Evolutionary conservation across 352 stramenopile species (phyloP).

Genomic region (Pythium guiyangense): DNA sequence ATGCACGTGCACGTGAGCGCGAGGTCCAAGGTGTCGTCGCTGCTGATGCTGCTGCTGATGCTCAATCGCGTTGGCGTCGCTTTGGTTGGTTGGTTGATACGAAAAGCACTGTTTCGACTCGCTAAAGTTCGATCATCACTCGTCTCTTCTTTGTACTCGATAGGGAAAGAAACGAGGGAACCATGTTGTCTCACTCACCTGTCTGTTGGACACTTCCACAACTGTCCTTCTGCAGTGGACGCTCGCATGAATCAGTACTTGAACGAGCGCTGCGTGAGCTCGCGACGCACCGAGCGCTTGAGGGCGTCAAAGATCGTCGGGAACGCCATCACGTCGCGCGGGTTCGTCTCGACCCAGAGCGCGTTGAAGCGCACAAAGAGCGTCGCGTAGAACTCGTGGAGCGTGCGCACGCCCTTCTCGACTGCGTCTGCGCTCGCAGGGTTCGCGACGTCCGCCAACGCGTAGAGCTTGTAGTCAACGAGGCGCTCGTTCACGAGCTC

Average conservation of each 20-base stretch:
- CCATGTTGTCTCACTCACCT: not conserved
- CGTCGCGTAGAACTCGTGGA: constrained; percentile 77
- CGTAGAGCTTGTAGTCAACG: constrained; percentile 73
- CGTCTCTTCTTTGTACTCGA: not conserved
- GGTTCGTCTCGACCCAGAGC: constrained; percentile 77
- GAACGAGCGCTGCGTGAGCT: constrained; percentile 60
- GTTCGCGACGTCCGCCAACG: constrained; percentile 14
- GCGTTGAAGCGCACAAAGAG: constrained; percentile 85
- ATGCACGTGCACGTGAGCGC: not conserved
- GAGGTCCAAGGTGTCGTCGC: not conserved
- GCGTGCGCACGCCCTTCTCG: constrained; percentile 28
- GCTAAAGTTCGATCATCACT: constrained; percentile 4
- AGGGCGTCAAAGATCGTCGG: constrained; percentile 78
- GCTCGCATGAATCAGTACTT: constrained; percentile 32
- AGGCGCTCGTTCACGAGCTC: constrained; percentile 72
- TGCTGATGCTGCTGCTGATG: constrained; percentile 9
- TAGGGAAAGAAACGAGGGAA: not conserved
- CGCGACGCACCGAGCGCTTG: constrained; percentile 57
- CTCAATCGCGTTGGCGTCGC: not conserved
- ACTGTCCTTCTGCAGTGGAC: constrained; percentile 1
- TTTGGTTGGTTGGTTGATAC: constrained; percentile 8
- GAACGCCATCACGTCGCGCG: constrained; percentile 83
- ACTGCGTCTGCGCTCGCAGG: constrained; percentile 8
- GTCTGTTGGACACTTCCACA: no score
- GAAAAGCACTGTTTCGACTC: constrained; percentile 10